These are phyloP conservation scores for Pseudomonodictys pantanalensis DNA, from an alignment of 495 filamentous ascomycete species.

Conservation along the genomic window DNA sequence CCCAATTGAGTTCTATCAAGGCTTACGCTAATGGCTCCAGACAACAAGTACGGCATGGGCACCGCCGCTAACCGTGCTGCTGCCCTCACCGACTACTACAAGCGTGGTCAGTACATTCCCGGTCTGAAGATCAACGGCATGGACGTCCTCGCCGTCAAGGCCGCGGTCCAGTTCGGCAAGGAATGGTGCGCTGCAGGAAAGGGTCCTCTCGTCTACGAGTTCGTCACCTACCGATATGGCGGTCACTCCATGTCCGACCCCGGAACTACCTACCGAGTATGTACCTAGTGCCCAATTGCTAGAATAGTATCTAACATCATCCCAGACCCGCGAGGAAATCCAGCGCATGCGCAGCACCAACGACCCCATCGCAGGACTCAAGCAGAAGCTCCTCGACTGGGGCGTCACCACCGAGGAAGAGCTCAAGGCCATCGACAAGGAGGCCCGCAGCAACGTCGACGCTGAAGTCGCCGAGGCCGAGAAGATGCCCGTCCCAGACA, in stretches of 20 bases:
- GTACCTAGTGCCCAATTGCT: conserved; percentile 5
- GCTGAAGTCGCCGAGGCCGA: conserved; percentile 88
- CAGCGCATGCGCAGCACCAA: conserved; percentile 98
- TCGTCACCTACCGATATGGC: conserved; percentile 98
- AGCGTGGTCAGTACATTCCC: conserved; percentile 99
- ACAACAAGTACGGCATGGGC: conserved; percentile 99
- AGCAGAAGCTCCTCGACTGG: conserved; percentile 98
- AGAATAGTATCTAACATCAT: conserved; percentile 1
- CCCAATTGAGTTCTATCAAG: not conserved
- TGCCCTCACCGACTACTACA: conserved; percentile 98
- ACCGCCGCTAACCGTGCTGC: conserved; percentile 91
- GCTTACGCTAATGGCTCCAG: conserved; percentile 46
- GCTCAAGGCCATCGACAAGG: conserved; percentile 92
- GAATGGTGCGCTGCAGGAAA: conserved; percentile 75
- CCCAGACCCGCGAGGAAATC: conserved; percentile 90
- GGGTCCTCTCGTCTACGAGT: conserved; percentile 93
- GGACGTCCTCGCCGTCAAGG: conserved; percentile 98
- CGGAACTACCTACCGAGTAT: conserved; percentile 87
- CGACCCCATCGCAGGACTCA: conserved; percentile 95
- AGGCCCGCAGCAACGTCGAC: conserved; percentile 78
- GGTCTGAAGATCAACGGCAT: conserved; percentile 99
- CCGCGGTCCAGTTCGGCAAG: conserved; percentile 88
- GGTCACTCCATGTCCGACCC: conserved; percentile 99
- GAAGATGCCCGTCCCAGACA: conserved; percentile 74
- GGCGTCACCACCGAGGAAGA: conserved; percentile 89